A percentile compares a stretch with the other conserved stretches of the same genome.
Conservation (phyloP, 768 basidiomycete genomes). For the Infundibulicybe gibba region DNA sequence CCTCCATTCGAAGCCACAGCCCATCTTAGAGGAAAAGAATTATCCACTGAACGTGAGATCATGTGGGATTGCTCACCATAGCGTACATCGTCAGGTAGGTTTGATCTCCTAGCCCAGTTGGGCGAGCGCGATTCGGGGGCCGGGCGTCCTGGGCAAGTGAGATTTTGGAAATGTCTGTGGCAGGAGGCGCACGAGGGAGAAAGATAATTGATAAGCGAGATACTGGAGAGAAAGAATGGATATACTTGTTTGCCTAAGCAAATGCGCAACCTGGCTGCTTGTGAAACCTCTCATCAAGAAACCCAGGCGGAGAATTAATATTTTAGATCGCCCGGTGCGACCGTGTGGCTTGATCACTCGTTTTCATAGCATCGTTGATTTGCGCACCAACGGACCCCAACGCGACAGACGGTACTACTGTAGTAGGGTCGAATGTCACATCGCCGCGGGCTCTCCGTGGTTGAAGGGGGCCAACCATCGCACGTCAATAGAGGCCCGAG, state of each 20-base stretch:
- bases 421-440: too few relatives aligned
- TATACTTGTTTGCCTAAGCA: slow-evolving; percentile 18
- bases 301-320: slow-evolving; percentile 36
- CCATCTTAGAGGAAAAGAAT: neutral
- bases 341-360: too few relatives aligned
- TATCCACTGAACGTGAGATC: neutral
- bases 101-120: slow-evolving; percentile 34
- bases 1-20: neutral
- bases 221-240: neutral
- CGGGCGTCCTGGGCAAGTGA: slow-evolving; percentile 33
- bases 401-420: too few relatives aligned
- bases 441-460: too few relatives aligned
- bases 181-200: slow-evolving; percentile 41
- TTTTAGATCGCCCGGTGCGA: too few relatives aligned
- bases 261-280: slow-evolving; percentile 32
- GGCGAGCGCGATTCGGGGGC: slow-evolving; percentile 26
- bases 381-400: too few relatives aligned
- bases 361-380: too few relatives aligned
- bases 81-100: slow-evolving; percentile 35
- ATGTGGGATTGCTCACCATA: slow-evolving; percentile 18
- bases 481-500: too few relatives aligned
- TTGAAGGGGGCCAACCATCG: too few relatives aligned
- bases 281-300: slow-evolving; percentile 30
- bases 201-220: slow-evolving; percentile 23
- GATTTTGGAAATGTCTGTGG: slow-evolving; percentile 39